Conservation (phyloP, 768 basidiomycete genomes). For the Mrakia gelida region DNA sequence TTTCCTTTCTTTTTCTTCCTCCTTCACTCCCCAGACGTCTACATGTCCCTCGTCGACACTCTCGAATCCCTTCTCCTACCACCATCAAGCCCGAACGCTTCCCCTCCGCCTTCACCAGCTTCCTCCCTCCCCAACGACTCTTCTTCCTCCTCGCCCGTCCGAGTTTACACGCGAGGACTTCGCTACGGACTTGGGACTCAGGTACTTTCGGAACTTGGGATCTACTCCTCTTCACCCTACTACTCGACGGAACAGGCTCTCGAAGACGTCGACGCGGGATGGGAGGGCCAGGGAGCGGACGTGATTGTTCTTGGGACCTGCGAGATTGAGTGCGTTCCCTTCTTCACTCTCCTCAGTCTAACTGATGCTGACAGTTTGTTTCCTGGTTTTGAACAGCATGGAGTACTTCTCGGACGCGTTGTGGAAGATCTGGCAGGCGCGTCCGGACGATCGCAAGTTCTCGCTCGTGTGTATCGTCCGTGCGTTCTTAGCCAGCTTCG, state of each 20-base stretch:
- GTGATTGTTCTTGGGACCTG: constrained; percentile 16
- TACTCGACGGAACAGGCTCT: not conserved
- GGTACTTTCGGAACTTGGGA: not conserved
- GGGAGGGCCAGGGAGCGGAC: constrained; percentile 15
- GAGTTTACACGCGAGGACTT: constrained; percentile 9
- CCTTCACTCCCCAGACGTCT: constrained; percentile 18
- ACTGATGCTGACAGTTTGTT: not conserved
- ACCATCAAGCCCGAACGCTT: not conserved
- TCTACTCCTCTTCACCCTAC: not conserved
- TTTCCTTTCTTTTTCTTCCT: not conserved
- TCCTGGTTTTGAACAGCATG: not conserved
- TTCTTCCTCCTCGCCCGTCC: not conserved
- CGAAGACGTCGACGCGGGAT: not conserved
- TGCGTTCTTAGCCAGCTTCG: too few species aligned
- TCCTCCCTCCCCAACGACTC: too few species aligned
- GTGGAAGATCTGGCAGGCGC: constrained; percentile 15
- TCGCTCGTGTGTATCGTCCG: constrained; percentile 10
- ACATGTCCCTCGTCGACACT: constrained; percentile 19
- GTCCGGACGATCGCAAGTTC: constrained; percentile 19
- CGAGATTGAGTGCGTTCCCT: constrained; percentile 27
- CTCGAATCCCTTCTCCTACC: constrained; percentile 11
- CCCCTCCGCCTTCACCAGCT: not conserved
- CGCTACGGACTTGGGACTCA: constrained; percentile 10
- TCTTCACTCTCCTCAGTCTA: not conserved
- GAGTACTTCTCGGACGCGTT: constrained; percentile 11